Percentiles rank a stretch among this genome's conserved stretches.
These are phyloP conservation scores for Umbilicus rupestris DNA, from an alignment of 164 flowering plant species.

Conservation along the genomic window DNA sequence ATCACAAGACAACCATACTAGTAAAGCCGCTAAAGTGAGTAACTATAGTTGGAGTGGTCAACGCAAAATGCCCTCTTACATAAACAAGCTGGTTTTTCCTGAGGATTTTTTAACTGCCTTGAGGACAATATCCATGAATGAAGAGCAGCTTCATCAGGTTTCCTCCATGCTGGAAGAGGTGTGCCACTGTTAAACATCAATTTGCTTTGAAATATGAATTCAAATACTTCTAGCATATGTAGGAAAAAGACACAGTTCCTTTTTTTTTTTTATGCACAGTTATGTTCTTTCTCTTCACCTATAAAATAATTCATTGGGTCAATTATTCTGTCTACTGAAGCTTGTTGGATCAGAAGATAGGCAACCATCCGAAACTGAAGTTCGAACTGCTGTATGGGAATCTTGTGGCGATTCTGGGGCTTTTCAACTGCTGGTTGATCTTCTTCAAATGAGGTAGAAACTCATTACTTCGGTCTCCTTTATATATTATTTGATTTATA, in stretches of 20 bases:
- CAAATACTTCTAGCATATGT: no score
- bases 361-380: conserved; percentile 71
- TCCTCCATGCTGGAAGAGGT: conserved; percentile 88
- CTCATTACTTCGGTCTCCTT: neutral
- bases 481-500: neutral
- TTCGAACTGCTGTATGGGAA: conserved; percentile 90
- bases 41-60: conserved; percentile 87
- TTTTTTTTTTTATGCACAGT: neutral
- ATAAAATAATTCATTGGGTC: neutral
- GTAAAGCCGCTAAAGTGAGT: conserved; percentile 12
- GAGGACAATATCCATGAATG: conserved; percentile 85
- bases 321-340: conserved; percentile 22
- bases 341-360: conserved; percentile 59
- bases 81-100: conserved; percentile 70
- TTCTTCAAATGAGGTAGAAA: conserved; percentile 65
- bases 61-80: conserved; percentile 70
- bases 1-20: conserved; percentile 14
- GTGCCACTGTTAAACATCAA: neutral
- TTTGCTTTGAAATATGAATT: neutral
- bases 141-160: conserved; percentile 57
- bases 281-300: neutral
- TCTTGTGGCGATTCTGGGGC: conserved; percentile 97
- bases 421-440: conserved; percentile 84
- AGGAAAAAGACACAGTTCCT: no score
- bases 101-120: conserved; percentile 72